Evolutionary conservation across 2,329 filamentous ascomycete species (phyloP).

Genomic region (Orbilia ellipsospora): DNA sequence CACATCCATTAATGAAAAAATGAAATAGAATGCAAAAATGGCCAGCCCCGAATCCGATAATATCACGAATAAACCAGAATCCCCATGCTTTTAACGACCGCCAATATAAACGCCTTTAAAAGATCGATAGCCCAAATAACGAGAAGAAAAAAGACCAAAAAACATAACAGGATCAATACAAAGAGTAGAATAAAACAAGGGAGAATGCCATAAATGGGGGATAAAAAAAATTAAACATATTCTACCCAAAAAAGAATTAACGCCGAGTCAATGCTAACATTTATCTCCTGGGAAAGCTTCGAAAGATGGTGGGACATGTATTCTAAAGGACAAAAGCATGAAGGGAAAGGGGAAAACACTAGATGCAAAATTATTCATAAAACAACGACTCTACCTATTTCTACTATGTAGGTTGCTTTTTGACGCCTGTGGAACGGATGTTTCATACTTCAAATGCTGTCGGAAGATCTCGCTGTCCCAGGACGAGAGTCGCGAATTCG

Average conservation of each 20-base stretch:
- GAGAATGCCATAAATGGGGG: neutral
- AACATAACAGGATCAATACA: too few relatives aligned
- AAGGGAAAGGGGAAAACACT: neutral
- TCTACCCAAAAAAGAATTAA: slow-evolving; percentile 10
- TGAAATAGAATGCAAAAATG: too few relatives aligned
- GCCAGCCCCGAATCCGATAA: too few relatives aligned
- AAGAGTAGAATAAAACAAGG: too few relatives aligned
- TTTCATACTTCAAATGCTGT: slow-evolving; percentile 28
- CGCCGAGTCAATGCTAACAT: slow-evolving; percentile 18
- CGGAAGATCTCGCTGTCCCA: slow-evolving; percentile 46
- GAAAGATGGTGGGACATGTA: neutral
- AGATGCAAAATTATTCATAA: too few relatives aligned
- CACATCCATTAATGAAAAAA: too few relatives aligned
- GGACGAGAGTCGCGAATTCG: slow-evolving; percentile 61
- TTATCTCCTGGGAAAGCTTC: neutral
- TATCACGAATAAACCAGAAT: too few relatives aligned
- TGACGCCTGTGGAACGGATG: neutral
- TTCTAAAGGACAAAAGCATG: slow-evolving; percentile 22
- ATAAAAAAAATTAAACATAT: slow-evolving; percentile 30
- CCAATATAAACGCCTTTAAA: too few relatives aligned
- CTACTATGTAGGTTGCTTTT: neutral
- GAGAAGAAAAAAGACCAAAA: too few relatives aligned
- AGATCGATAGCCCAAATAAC: too few relatives aligned
- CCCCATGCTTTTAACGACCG: too few relatives aligned
- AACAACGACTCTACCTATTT: too few relatives aligned